These are phyloP conservation scores for Microcyclosporella mali DNA, from an alignment of 2,329 filamentous ascomycete genomes.

Conservation along the genomic window DNA sequence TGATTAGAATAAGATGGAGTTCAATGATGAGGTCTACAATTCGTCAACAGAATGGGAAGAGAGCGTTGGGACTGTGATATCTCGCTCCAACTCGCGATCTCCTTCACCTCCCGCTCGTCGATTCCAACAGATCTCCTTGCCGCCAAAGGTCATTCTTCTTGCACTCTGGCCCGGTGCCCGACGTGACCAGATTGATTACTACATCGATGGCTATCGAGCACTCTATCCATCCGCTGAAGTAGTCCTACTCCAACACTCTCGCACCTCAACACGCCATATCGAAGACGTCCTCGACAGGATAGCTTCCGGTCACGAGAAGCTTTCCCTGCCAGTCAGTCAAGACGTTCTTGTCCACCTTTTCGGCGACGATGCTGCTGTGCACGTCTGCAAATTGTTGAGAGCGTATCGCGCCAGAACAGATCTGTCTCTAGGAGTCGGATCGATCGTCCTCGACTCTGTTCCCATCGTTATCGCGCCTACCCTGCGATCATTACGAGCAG, in stretches of 20 bases:
- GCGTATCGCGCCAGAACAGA: constrained; percentile 22
- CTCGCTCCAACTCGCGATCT: constrained; percentile 10
- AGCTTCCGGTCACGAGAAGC: constrained; percentile 12
- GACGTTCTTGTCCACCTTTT: constrained; percentile 26
- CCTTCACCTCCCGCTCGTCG: not conserved
- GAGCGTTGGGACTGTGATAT: constrained; percentile 6
- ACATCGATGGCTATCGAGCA: constrained; percentile 22
- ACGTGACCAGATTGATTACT: constrained; percentile 22
- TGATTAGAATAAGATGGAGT: no score
- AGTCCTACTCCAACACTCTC: constrained; percentile 18
- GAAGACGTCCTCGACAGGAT: constrained; percentile 11
- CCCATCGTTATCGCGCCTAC: constrained; percentile 15
- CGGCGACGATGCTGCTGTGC: constrained; percentile 19
- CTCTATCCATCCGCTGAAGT: constrained; percentile 24
- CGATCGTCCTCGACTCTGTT: constrained; percentile 23
- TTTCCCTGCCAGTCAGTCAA: constrained; percentile 3
- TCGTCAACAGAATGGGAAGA: constrained; percentile 5
- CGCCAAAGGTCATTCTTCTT: constrained; percentile 23
- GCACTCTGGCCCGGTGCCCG: constrained; percentile 26
- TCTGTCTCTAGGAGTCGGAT: constrained; percentile 14
- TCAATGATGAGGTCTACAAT: not conserved
- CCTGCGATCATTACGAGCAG: constrained; percentile 1
- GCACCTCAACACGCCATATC: constrained; percentile 8
- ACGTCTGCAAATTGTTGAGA: constrained; percentile 21
- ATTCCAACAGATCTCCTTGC: no score